Evolutionary conservation across 441 rosid species (phyloP), one percentile per base, ranked within the genome.

Genomic region (Biscutella laevigata): DNA sequence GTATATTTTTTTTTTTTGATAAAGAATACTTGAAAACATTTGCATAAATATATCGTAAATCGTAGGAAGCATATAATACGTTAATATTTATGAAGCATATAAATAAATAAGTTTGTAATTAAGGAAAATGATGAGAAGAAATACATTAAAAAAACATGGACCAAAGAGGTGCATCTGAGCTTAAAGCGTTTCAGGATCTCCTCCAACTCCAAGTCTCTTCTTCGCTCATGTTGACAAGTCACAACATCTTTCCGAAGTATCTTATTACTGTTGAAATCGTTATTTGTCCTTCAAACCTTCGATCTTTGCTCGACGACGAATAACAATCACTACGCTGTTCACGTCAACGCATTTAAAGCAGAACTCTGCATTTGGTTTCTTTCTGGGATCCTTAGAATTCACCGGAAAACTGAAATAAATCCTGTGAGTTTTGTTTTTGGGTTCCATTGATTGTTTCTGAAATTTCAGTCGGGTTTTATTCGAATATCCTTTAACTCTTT

Each of bases 111-210:
- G 8, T 15, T 7, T 28, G 28, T 17, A 41, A 11, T 41, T 13
- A 9, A 27, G 4, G 15, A 10, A 16, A 28, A 9, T 51, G 1
- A 13, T 20, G 14, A 21, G 0, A 5, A 9, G 8, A 21, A 29
- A 21, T 13, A 21, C 35, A n/a, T 4, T 6, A 10, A n/a, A n/a
- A n/a, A n/a, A n/a, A n/a, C 1, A 16, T 51, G 49, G 35, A 27
- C 66, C 38, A 36, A 17, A n/a, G 0, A 9, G 10, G 34, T 43
- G 44, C 59, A 61, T 44, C 24, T 53, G 60, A 60, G 60, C 60
- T 53, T 53, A 4, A 17, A 20, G 9, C 9, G 19, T 44, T 7
- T n/a, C 7, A 42, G n/a, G 33, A 43, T 53, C 38, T 26, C 17
- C 57, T 40, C 12, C 19, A n/a, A n/a, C n/a, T 37, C 57, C 55